Percentiles rank a stretch among this genome's conserved stretches.
Evolutionary conservation across 1,284 basidiomycete species (phyloP).

Genomic region (Cryptococcus sp.): DNA sequence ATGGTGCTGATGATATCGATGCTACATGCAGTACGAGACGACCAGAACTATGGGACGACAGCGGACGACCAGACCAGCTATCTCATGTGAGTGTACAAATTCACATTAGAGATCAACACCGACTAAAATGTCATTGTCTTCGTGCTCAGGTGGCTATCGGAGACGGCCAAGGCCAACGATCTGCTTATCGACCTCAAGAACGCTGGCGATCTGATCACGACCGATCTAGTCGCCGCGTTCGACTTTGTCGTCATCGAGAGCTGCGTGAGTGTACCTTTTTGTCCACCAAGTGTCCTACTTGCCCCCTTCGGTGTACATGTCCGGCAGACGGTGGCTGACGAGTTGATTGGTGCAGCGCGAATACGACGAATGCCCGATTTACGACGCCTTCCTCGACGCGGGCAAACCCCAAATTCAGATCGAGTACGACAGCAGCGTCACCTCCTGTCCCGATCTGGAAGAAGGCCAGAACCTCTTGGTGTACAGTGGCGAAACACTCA

Average conservation of each 20-base stretch:
- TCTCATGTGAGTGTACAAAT: conserved; percentile 29
- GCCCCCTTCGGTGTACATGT: no score
- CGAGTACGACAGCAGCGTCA: neutral
- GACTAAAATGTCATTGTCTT: no score
- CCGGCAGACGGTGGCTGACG: no score
- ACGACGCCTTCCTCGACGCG: conserved; percentile 19
- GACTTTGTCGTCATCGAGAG: conserved; percentile 31
- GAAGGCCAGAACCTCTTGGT: no score
- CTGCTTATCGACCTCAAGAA: conserved; percentile 43
- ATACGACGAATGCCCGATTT: conserved; percentile 1
- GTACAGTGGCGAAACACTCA: conserved; percentile 8
- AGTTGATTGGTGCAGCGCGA: no score
- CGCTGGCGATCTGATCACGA: conserved; percentile 27
- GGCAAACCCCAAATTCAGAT: conserved; percentile 29
- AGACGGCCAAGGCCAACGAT: conserved; percentile 16
- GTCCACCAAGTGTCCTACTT: neutral
- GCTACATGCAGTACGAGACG: conserved; percentile 29
- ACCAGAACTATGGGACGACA: conserved; percentile 24
- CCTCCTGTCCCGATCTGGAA: conserved; percentile 1
- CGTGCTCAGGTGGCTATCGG: conserved; percentile 15
- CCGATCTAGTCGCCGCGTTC: conserved; percentile 18
- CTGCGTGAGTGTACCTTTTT: conserved; percentile 33
- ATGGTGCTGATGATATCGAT: neutral
- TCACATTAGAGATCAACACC: no score
- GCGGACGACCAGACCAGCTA: conserved; percentile 32